phyloP scores from a whole-genome alignment of 73 alveolate species.

The Paramecium bursaria region DNA sequence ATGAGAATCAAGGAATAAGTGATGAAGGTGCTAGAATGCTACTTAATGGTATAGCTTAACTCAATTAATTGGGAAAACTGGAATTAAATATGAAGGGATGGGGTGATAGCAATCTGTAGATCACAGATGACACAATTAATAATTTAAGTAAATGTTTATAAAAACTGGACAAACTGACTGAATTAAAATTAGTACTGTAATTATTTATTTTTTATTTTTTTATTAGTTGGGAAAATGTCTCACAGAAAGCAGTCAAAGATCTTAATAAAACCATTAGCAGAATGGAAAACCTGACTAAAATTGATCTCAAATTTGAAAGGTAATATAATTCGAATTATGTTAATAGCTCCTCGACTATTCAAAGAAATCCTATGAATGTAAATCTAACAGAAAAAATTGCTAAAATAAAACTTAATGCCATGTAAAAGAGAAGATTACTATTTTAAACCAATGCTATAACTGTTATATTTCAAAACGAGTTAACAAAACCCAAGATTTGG shows the following conservation, averaged over 20 bases:
- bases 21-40: conserved; percentile 51
- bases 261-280: not conserved
- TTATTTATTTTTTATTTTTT: not conserved
- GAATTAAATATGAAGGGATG: conserved; percentile 56
- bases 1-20: conserved; percentile 24
- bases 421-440: conserved; percentile 37
- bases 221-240: conserved; percentile 32
- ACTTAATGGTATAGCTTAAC: conserved; percentile 22
- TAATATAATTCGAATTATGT: not conserved
- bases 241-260: conserved; percentile 8
- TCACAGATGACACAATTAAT: conserved; percentile 21
- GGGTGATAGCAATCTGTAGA: conserved; percentile 33
- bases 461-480: not conserved
- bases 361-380: not conserved
- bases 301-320: conserved; percentile 47
- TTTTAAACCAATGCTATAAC: conserved; percentile 22
- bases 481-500: conserved; percentile 1
- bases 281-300: conserved; percentile 22
- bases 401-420: conserved; percentile 41
- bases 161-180: conserved; percentile 38
- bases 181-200: conserved; percentile 43
- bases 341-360: not conserved
- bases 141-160: not conserved
- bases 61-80: conserved; percentile 30
- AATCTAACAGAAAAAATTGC: not conserved